Evolutionary conservation across 148 eudicot species (phyloP).

Genomic region (Rhododendron simsii): DNA sequence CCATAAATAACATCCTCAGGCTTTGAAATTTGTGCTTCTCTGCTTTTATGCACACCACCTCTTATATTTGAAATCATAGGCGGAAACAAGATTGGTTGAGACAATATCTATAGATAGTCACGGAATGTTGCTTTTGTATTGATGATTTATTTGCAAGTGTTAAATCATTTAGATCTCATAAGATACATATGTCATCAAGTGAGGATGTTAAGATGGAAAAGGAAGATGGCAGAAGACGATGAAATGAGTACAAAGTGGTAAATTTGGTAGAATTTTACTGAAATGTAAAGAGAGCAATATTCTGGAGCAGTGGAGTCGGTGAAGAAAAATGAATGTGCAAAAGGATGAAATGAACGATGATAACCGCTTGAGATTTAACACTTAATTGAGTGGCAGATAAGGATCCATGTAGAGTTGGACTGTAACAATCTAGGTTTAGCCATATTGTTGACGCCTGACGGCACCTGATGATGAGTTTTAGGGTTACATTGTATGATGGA

Average conservation of each 20-base stretch:
- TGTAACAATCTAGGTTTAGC: neutral
- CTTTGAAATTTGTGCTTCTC: neutral
- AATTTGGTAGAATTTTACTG: neutral
- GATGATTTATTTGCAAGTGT: neutral
- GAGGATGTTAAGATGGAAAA: neutral
- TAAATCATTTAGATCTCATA: neutral
- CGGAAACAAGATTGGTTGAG: neutral
- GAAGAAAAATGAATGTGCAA: neutral
- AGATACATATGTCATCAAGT: neutral
- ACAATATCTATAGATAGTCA: neutral
- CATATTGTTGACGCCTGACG: neutral
- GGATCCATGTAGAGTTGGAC: neutral
- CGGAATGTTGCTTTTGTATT: neutral
- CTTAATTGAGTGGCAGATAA: neutral
- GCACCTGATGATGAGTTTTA: neutral
- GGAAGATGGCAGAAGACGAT: neutral
- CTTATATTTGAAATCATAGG: neutral
- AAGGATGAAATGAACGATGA: neutral
- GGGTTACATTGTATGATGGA: neutral
- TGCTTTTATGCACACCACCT: neutral
- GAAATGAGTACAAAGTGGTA: slow-evolving; percentile 2
- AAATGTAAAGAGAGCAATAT: neutral
- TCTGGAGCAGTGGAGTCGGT: neutral
- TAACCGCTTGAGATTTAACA: neutral
- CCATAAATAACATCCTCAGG: neutral